Conservation (phyloP, 2,329 filamentous ascomycete genomes). For the Dryadomyces sulphureus region DNA sequence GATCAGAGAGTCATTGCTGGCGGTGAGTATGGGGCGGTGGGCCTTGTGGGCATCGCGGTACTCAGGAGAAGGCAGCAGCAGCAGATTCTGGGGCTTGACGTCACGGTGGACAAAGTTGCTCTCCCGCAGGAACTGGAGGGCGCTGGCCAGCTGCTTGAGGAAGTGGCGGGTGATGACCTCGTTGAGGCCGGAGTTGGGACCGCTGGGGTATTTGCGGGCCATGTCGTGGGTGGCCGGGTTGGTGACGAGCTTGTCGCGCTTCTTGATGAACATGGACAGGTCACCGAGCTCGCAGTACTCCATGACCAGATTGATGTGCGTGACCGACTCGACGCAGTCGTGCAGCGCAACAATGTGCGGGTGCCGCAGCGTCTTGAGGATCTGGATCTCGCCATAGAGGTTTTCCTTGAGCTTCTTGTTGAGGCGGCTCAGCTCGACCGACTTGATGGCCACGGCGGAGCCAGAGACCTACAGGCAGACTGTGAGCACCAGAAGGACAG, state of each 20-base stretch:
- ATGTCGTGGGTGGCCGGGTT: slow-evolving; percentile 78
- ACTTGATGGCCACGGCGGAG: slow-evolving; percentile 87
- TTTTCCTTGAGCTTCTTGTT: slow-evolving; percentile 97
- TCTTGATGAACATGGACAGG: slow-evolving; percentile 90
- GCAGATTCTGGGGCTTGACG: slow-evolving; percentile 91
- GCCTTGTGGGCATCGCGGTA: slow-evolving; percentile 49
- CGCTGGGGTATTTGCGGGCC: slow-evolving; percentile 83
- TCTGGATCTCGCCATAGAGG: slow-evolving; percentile 87
- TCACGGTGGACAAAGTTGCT: slow-evolving; percentile 90
- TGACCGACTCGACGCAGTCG: slow-evolving; percentile 75
- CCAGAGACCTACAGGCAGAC: slow-evolving; percentile 49
- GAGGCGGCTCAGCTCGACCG: slow-evolving; percentile 76
- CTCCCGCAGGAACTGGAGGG: slow-evolving; percentile 72
- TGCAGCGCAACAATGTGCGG: slow-evolving; percentile 95
- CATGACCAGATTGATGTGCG: slow-evolving; percentile 94
- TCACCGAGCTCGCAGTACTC: slow-evolving; percentile 96
- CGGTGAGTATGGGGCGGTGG: slow-evolving; percentile 56
- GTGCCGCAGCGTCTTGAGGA: slow-evolving; percentile 84
- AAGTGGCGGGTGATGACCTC: slow-evolving; percentile 97
- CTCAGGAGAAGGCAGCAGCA: slow-evolving; percentile 68
- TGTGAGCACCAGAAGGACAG: not conserved
- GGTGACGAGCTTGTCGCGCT: slow-evolving; percentile 64
- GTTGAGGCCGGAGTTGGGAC: slow-evolving; percentile 70
- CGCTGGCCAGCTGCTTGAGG: slow-evolving; percentile 84
- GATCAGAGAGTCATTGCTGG: slow-evolving; percentile 65